Base-by-base conservation (phyloP, 73 alveolate genomes). In the Paramecium caudatum region DNA sequence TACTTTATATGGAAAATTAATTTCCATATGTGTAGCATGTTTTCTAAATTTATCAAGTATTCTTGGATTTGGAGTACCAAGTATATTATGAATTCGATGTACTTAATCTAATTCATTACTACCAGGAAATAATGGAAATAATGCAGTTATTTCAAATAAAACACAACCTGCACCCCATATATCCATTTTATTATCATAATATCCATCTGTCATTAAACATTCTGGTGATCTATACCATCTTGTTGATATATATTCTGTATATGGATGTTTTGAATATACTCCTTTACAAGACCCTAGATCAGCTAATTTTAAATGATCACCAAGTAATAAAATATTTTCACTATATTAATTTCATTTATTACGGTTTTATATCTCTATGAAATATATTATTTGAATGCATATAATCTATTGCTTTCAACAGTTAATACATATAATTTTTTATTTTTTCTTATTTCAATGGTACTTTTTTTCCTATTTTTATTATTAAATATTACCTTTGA, bases 161-260 rank as follows among this genome's bases (percentile, higher is more conserved):
- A 97, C 99, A 90, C 99, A 97, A 15, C 99, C 99, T 1, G 95
- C 97, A 8, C 99, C 99, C 99, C 99, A 97, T 65, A 97, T 90
- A 91, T 97, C 99, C 99, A 97, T 97, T 91, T 97, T 97, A 82
- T 94, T 95, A 55, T 92, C 97, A 92, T 97, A 97, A 82, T 94
- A 96, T 30, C 99, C 99, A 90, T 96, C 98, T 63, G 99, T 97
- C 94, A 97, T 81, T 12, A 91, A 36, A 12, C 95, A 91, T 92
- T 95, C 97, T 21, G 95, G 95, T 1, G 98, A 95, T 32, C 99
- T 83, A 70, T 96, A 96, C 98, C 98, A 94, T 63, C 98, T 91
- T 13, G 98, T 93, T 17, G 96, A 91, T 13, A 97, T 97, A 88
- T 96, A 97, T 91, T 96, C 99, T 5, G 99, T 96, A 80, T 85